Percentiles rank a stretch among this genome's conserved stretches.
These are phyloP conservation scores for Neonectria punicea DNA, from an alignment of 2,329 filamentous ascomycete species.

Conservation along the genomic window DNA sequence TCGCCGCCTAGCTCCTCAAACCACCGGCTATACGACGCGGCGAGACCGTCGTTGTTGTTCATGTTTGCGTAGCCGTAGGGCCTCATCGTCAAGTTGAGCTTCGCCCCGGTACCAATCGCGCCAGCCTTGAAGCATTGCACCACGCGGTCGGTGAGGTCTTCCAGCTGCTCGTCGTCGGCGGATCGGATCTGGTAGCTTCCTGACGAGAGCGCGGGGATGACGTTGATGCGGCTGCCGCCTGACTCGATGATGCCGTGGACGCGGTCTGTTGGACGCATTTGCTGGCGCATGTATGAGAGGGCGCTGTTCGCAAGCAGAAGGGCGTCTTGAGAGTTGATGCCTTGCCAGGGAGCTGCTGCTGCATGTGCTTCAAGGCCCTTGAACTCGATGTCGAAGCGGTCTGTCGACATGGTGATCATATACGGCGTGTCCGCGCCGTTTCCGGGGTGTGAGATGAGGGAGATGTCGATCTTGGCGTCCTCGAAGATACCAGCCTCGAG, in stretches of 20 bases:
- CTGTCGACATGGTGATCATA: constrained; percentile 32
- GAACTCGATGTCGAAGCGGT: constrained; percentile 34
- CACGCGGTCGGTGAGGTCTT: constrained; percentile 37
- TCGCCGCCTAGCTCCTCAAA: constrained; percentile 38
- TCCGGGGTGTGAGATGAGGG: constrained; percentile 35
- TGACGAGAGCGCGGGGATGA: constrained; percentile 59
- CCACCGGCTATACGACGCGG: constrained; percentile 36
- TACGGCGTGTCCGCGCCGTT: constrained; percentile 26
- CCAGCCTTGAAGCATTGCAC: constrained; percentile 43
- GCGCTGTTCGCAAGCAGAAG: constrained; percentile 35
- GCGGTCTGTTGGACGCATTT: constrained; percentile 31
- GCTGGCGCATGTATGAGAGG: constrained; percentile 32
- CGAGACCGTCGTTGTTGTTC: constrained; percentile 44
- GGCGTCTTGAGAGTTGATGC: constrained; percentile 38
- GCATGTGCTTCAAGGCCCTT: constrained; percentile 30
- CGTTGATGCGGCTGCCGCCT: constrained; percentile 34
- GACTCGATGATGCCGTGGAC: constrained; percentile 36
- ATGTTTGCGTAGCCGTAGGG: constrained; percentile 47
- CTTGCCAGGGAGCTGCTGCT: constrained; percentile 31
- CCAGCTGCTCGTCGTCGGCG: constrained; percentile 47
- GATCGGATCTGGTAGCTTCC: constrained; percentile 69
- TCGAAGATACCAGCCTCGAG: constrained; percentile 33
- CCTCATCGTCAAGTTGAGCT: constrained; percentile 49
- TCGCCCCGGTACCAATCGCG: constrained; percentile 45
- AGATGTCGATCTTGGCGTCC: constrained; percentile 36